A percentile compares a stretch with the other conserved stretches of the same genome.
These are phyloP conservation scores for Coemansia sp. DNA, from an alignment of 192 early-diverging fungal species.

Conservation along the genomic window DNA sequence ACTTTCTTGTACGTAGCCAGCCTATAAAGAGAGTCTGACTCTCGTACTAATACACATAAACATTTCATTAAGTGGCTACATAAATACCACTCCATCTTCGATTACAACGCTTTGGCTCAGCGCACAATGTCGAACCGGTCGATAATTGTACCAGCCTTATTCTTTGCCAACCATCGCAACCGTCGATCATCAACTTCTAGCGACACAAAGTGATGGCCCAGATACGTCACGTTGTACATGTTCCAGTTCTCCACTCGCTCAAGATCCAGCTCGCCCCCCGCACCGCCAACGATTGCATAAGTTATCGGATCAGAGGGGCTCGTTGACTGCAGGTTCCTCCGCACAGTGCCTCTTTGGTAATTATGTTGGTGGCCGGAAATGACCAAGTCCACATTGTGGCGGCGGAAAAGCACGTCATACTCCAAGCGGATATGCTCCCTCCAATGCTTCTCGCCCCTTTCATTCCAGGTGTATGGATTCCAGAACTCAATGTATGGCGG, in stretches of 20 bases:
- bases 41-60: background rate
- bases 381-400: slow-evolving; percentile 69
- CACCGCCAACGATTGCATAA: slow-evolving; percentile 75
- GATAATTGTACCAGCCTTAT: slow-evolving; percentile 21
- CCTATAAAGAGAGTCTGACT: background rate
- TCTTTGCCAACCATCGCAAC: slow-evolving; percentile 35
- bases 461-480: slow-evolving; percentile 68
- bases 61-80: background rate
- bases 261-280: slow-evolving; percentile 66
- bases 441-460: slow-evolving; percentile 70
- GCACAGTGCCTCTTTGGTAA: slow-evolving; percentile 62
- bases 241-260: slow-evolving; percentile 64
- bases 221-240: slow-evolving; percentile 60
- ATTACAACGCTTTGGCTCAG: background rate
- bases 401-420: slow-evolving; percentile 67
- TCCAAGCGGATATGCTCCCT: slow-evolving; percentile 66
- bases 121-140: slow-evolving; percentile 33
- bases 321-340: slow-evolving; percentile 12
- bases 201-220: slow-evolving; percentile 59
- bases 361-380: slow-evolving; percentile 82
- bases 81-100: background rate
- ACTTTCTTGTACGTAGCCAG: background rate
- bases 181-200: slow-evolving; percentile 31
- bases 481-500: slow-evolving; percentile 78
- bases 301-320: slow-evolving; percentile 49